Conservation (phyloP, 257 asterid genomes). For the Handroanthus guayacan region DNA sequence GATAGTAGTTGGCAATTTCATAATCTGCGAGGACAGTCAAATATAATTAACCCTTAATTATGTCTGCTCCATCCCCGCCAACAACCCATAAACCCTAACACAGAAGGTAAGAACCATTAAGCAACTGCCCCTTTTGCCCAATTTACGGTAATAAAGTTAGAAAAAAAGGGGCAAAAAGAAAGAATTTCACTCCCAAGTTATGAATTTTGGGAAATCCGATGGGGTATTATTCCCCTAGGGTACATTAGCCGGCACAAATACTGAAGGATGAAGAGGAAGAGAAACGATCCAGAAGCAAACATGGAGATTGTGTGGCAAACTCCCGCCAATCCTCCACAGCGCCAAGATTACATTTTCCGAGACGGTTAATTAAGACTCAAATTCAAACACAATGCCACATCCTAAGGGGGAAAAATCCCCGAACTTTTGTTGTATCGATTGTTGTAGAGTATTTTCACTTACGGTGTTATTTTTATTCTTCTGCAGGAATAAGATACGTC, state of each 20-base stretch:
- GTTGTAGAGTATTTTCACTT: not conserved
- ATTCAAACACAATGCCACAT: not conserved
- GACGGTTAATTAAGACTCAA: conserved; percentile 48
- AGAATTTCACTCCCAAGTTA: not conserved
- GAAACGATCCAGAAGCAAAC: conserved; percentile 42
- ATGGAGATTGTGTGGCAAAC: conserved; percentile 95
- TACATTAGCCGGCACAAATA: not conserved
- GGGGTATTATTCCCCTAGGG: not conserved
- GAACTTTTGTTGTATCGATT: not conserved
- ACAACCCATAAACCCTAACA: no score
- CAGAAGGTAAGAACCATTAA: no score
- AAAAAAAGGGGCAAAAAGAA: no score
- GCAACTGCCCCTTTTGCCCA: not conserved
- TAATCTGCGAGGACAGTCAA: no score
- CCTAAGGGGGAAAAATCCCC: not conserved
- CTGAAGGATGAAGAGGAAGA: conserved; percentile 57
- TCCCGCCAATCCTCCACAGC: conserved; percentile 88
- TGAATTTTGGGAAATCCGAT: not conserved
- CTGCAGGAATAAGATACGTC: conserved; percentile 90
- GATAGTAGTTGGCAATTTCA: no score
- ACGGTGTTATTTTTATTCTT: conserved; percentile 15
- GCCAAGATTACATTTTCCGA: conserved; percentile 77
- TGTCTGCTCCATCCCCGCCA: no score
- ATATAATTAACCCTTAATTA: no score
- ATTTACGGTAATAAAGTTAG: not conserved